A percentile compares a stretch with the other conserved stretches of the same genome.
Evolutionary conservation across 108 stramenopile genomes (phyloP).

Genomic region (Bacterosira constricta): DNA sequence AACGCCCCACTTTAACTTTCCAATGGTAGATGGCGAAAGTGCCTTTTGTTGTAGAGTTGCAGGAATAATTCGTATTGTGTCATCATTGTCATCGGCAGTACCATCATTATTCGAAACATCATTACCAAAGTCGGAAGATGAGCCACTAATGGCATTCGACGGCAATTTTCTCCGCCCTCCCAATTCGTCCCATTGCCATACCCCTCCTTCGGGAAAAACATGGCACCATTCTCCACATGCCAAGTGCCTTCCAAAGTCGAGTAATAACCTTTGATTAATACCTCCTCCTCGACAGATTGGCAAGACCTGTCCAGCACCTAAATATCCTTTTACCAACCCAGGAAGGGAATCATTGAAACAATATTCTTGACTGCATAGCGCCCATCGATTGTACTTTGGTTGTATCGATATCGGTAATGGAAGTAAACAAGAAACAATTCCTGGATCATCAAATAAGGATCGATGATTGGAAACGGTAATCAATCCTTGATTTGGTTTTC

Average conservation of each 20-base stretch:
- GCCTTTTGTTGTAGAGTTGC: constrained; percentile 26
- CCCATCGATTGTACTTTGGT: constrained; percentile 69
- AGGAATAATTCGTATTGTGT: constrained; percentile 15
- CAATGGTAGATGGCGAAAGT: constrained; percentile 25
- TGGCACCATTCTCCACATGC: constrained; percentile 73
- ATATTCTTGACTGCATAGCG: constrained; percentile 69
- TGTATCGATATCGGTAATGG: constrained; percentile 47
- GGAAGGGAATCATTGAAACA: constrained; percentile 64
- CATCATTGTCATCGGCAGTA: background rate
- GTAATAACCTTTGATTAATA: constrained; percentile 61
- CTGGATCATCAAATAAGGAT: constrained; percentile 70
- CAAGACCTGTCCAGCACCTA: constrained; percentile 68
- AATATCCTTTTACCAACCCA: constrained; percentile 51
- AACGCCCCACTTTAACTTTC: constrained; percentile 79
- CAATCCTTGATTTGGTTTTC: constrained; percentile 24
- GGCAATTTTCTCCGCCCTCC: constrained; percentile 43
- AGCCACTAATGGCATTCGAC: background rate
- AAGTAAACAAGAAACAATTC: constrained; percentile 56
- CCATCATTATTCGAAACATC: background rate
- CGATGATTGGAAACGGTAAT: constrained; percentile 75
- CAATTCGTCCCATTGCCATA: constrained; percentile 63
- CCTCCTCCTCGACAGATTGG: constrained; percentile 64
- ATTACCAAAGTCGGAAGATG: constrained; percentile 3
- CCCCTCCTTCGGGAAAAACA: constrained; percentile 75
- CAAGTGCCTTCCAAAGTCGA: constrained; percentile 58